These are phyloP conservation scores for Phaeomoniella chlamydospora DNA, from an alignment of 2,329 filamentous ascomycete species.

Conservation along the genomic window DNA sequence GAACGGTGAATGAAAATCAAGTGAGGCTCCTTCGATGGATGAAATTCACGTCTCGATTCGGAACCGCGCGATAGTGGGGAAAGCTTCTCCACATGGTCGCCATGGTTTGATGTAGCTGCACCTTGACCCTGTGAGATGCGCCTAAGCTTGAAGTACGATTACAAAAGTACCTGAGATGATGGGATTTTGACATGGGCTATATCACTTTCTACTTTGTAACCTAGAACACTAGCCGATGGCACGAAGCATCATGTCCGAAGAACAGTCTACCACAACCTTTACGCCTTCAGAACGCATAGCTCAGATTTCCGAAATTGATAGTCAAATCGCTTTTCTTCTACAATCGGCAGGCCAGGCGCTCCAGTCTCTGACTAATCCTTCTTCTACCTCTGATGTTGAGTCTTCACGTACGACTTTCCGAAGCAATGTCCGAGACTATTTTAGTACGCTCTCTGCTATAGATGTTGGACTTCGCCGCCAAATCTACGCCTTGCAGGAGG, in stretches of 20 bases:
- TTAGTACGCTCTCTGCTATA: constrained; percentile 57
- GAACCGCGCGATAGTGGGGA: neutral
- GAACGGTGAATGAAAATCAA: too few species aligned
- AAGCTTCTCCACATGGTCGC: neutral
- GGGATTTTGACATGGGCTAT: too few species aligned
- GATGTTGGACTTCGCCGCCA: constrained; percentile 62
- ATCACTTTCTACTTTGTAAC: too few species aligned
- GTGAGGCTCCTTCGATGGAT: neutral
- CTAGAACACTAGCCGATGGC: too few species aligned
- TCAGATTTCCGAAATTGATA: constrained; percentile 68
- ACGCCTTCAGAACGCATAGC: constrained; percentile 64
- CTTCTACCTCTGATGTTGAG: constrained; percentile 25
- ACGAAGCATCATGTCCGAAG: constrained; percentile 3
- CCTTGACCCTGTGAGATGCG: too few species aligned
- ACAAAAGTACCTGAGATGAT: too few species aligned
- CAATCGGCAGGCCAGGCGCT: constrained; percentile 47
- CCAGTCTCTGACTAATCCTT: constrained; percentile 38
- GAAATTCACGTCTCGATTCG: neutral
- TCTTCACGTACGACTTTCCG: constrained; percentile 47
- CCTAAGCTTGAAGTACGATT: too few species aligned
- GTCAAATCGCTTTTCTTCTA: constrained; percentile 41
- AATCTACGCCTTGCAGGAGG: constrained; percentile 69
- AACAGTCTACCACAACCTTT: constrained; percentile 29
- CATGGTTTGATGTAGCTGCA: too few species aligned
- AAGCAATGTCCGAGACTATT: constrained; percentile 44